Conservation (phyloP, 2,329 filamentous ascomycete genomes). For the Colletotrichum incanum region DNA sequence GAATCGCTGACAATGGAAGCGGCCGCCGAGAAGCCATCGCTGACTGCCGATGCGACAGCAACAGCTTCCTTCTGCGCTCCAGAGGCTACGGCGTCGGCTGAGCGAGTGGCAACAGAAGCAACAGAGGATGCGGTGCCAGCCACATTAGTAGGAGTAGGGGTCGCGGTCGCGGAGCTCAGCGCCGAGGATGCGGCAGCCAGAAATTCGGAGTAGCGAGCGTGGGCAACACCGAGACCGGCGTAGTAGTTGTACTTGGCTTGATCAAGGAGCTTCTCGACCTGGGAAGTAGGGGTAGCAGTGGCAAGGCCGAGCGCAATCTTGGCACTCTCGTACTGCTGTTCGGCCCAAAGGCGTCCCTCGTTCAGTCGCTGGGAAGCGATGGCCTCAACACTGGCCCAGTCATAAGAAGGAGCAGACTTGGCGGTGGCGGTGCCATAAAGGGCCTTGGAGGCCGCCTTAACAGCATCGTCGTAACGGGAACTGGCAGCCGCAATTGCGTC, state of each 20-base stretch:
- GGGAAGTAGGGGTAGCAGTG: conserved; percentile 70
- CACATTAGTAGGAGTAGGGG: conserved; percentile 72
- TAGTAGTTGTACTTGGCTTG: conserved; percentile 80
- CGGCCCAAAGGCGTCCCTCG: conserved; percentile 80
- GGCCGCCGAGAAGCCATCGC: conserved; percentile 58
- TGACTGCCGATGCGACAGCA: conserved; percentile 63
- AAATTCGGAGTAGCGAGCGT: conserved; percentile 85
- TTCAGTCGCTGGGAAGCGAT: conserved; percentile 80
- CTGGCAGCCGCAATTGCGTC: conserved; percentile 75
- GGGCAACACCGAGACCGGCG: conserved; percentile 82
- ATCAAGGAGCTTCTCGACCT: conserved; percentile 71
- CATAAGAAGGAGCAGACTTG: conserved; percentile 57
- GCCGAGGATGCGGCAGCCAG: conserved; percentile 80
- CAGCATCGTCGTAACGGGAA: conserved; percentile 68
- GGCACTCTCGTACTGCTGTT: conserved; percentile 79
- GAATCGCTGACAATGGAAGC: conserved; percentile 56
- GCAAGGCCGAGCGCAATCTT: conserved; percentile 76
- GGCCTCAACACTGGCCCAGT: conserved; percentile 69
- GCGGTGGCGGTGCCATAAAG: conserved; percentile 65
- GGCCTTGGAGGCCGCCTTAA: conserved; percentile 67
- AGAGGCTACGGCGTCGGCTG: conserved; percentile 61
- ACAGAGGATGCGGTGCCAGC: conserved; percentile 62
- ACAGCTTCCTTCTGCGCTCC: conserved; percentile 67
- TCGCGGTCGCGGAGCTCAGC: conserved; percentile 72
- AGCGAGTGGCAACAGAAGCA: conserved; percentile 64